phyloP scores from a whole-genome alignment of 2,329 filamentous ascomycete species.

The Dendrostoma leiphaemia region DNA sequence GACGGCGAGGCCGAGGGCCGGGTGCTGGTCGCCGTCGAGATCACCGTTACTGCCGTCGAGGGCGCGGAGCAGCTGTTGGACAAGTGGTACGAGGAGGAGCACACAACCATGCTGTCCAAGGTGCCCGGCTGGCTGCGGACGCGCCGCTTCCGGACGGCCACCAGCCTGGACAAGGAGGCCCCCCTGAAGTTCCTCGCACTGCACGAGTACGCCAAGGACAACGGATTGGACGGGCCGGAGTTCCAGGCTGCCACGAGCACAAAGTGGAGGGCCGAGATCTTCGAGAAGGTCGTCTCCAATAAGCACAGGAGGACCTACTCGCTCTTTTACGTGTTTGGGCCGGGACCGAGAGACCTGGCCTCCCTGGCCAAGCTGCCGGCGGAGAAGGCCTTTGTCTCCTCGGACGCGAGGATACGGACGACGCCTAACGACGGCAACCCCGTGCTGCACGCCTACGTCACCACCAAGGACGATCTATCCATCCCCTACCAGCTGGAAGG shows the following conservation, averaged over 20 bases:
- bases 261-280: conserved; percentile 58
- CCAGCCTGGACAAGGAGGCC: conserved; percentile 54
- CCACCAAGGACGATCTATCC: conserved; percentile 63
- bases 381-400: conserved; percentile 47
- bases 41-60: conserved; percentile 51
- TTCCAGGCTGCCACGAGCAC: conserved; percentile 63
- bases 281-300: conserved; percentile 54
- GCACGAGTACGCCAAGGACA: conserved; percentile 68
- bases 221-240: conserved; percentile 64
- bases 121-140: conserved; percentile 78
- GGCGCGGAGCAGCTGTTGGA: conserved; percentile 51
- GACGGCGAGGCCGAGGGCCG: conserved; percentile 58
- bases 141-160: conserved; percentile 63
- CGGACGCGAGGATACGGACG: conserved; percentile 56
- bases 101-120: conserved; percentile 67
- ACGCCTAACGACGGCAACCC: conserved; percentile 44
- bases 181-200: conserved; percentile 62
- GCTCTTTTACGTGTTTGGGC: conserved; percentile 78
- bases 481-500: conserved; percentile 78
- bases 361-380: conserved; percentile 51
- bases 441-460: conserved; percentile 65
- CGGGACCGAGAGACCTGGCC: conserved; percentile 66
- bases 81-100: conserved; percentile 75
- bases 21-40: conserved; percentile 60
- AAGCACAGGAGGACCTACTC: conserved; percentile 62